Conservation (phyloP, 345 rosid genomes). For the Populus alba region DNA sequence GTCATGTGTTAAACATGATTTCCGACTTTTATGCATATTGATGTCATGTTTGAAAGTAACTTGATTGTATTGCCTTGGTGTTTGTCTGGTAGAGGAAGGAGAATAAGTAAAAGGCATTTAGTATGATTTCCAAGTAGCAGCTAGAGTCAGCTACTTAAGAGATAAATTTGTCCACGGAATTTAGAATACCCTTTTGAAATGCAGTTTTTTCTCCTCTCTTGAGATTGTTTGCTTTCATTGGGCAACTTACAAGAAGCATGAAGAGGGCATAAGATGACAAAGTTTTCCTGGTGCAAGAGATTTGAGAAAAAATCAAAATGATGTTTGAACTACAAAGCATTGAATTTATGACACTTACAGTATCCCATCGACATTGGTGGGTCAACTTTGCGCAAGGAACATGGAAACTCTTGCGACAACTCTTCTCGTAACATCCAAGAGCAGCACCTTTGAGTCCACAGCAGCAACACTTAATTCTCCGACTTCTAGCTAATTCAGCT, state of each 20-base stretch:
- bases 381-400: constrained; percentile 65
- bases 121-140: neutral
- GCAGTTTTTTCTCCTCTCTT: constrained; percentile 30
- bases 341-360: constrained; percentile 43
- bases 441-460: constrained; percentile 95
- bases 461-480: constrained; percentile 65
- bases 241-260: constrained; percentile 74
- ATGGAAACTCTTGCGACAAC: constrained; percentile 73
- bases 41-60: constrained; percentile 25
- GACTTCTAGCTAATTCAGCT: constrained; percentile 78
- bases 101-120: neutral
- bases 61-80: constrained; percentile 24
- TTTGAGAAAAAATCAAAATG: neutral
- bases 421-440: constrained; percentile 82
- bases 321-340: neutral
- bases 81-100: constrained; percentile 38
- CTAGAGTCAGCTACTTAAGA: too few relatives aligned
- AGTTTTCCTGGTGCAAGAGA: constrained; percentile 56
- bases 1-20: constrained; percentile 23
- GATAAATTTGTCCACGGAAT: neutral
- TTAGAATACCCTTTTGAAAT: constrained; percentile 42
- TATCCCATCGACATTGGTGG: constrained; percentile 84
- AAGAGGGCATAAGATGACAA: constrained; percentile 79
- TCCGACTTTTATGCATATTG: constrained; percentile 26
- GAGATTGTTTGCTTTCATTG: constrained; percentile 39